These are phyloP conservation scores for Phytophthora constricta DNA, from an alignment of 352 stramenopile genomes.

Conservation along the genomic window DNA sequence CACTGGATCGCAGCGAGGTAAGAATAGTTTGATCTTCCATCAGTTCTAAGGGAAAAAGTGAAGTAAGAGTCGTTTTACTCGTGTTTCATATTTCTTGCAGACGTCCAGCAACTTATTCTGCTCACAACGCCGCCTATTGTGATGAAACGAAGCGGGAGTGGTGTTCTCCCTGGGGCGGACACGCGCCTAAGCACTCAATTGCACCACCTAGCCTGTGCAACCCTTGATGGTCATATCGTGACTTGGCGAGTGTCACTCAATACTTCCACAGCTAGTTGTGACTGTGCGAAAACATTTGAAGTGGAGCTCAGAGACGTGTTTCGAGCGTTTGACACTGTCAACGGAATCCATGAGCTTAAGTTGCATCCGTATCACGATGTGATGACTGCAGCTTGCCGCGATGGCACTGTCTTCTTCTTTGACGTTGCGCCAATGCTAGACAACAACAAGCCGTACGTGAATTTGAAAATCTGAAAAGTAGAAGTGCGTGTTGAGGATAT, in stretches of 20 bases:
- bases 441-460: constrained; percentile 58
- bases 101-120: constrained; percentile 75
- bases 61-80: neutral
- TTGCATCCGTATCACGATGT: constrained; percentile 66
- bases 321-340: constrained; percentile 61
- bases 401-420: constrained; percentile 78
- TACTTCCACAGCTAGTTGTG: constrained; percentile 37
- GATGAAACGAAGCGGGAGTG: constrained; percentile 43
- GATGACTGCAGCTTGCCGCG: constrained; percentile 58
- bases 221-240: constrained; percentile 63
- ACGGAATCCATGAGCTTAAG: constrained; percentile 66
- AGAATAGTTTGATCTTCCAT: neutral
- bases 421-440: constrained; percentile 58
- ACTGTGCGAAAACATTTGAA: constrained; percentile 62
- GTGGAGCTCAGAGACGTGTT: constrained; percentile 70
- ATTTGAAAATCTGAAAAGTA: too few species aligned
- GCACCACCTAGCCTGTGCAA: constrained; percentile 61
- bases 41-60: neutral
- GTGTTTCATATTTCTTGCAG: constrained; percentile 23
- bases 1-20: constrained; percentile 58
- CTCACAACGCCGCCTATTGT: constrained; percentile 52
- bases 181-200: constrained; percentile 39
- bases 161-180: constrained; percentile 27
- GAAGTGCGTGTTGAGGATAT: too few species aligned
- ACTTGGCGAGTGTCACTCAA: constrained; percentile 55